phyloP scores from a whole-genome alignment of 225 moss, liverwort and hornwort species.

The Antitrichia curtipendula region DNA sequence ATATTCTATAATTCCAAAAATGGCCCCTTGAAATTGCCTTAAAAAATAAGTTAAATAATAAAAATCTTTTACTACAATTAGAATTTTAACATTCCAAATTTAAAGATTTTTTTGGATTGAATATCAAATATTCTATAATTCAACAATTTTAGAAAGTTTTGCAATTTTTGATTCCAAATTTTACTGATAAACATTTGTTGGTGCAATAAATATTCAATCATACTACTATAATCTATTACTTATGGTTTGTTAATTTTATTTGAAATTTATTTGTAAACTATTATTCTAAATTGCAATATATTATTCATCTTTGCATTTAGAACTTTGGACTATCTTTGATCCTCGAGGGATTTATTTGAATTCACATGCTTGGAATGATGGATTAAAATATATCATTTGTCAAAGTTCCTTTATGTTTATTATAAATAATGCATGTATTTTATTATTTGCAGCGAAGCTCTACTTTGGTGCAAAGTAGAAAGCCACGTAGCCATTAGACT shows the following conservation, averaged over 20 bases:
- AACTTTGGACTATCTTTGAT: fast-evolving
- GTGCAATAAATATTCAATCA: background rate
- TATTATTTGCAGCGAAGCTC: no score
- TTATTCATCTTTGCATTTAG: background rate
- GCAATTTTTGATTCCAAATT: no score
- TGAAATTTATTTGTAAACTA: no score
- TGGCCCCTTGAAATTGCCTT: background rate
- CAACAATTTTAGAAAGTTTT: background rate
- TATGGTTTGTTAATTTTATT: background rate
- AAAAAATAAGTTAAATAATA: background rate
- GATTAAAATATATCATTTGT: background rate
- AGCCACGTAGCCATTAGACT: no score
- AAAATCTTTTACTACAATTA: fast-evolving
- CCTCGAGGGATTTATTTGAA: background rate
- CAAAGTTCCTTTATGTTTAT: background rate
- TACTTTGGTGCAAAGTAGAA: no score
- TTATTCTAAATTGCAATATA: no score
- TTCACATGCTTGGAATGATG: background rate
- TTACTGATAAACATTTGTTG: no score
- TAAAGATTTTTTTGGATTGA: fast-evolving
- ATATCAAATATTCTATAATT: no score
- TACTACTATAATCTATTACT: background rate
- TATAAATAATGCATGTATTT: no score
- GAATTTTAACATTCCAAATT: background rate
- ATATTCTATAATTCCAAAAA: background rate